Conservation (phyloP, 805 yeast genomes). For the Saccharomycopsis amapae region DNA sequence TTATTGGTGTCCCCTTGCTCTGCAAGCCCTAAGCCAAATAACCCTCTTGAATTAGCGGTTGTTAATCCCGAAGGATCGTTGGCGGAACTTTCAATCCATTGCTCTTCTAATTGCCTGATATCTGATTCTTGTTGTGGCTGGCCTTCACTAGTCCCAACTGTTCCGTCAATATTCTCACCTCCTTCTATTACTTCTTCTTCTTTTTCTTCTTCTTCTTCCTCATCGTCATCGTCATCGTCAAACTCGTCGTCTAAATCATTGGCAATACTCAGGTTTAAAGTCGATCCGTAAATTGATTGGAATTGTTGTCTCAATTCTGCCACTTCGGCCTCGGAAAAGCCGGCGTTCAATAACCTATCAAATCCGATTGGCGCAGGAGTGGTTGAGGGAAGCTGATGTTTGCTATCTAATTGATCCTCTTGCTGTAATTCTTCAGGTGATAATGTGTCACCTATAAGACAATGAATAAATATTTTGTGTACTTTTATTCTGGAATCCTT, state of each 20-base stretch:
- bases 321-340: conserved; percentile 75
- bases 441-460: conserved; percentile 58
- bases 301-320: conserved; percentile 68
- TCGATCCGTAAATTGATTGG: conserved; percentile 53
- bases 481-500: conserved; percentile 13
- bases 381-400: conserved; percentile 40
- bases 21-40: conserved; percentile 23
- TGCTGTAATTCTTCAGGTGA: conserved; percentile 41
- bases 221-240: conserved; percentile 22
- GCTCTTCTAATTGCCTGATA: conserved; percentile 65
- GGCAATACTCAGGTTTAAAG: neutral
- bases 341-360: conserved; percentile 75
- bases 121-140: conserved; percentile 34
- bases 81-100: conserved; percentile 81
- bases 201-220: conserved; percentile 27
- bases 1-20: conserved; percentile 34
- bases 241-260: conserved; percentile 19
- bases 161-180: conserved; percentile 20
- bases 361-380: conserved; percentile 74
- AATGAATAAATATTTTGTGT: conserved; percentile 48
- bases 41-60: conserved; percentile 34
- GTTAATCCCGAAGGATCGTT: conserved; percentile 40
- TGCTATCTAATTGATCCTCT: conserved; percentile 45
- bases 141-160: neutral
- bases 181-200: neutral